Percentiles rank a stretch among this genome's conserved stretches.
phyloP scores from a whole-genome alignment of 2,329 filamentous ascomycete species.

The Aspergillus piperis region DNA sequence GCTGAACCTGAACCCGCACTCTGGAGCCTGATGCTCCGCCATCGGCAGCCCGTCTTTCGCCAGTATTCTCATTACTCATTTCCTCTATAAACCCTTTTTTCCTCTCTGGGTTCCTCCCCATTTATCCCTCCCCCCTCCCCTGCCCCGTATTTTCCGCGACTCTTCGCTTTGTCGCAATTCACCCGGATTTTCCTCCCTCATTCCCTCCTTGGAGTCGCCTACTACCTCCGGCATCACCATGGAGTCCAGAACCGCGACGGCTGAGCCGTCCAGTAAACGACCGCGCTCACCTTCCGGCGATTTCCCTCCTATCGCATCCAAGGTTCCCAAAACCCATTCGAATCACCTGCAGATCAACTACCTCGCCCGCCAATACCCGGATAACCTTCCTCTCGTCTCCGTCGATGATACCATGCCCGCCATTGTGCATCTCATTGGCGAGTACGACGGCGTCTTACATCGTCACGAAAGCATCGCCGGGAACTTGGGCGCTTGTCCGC shows the following conservation, averaged over 20 bases:
- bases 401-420: conserved; percentile 71
- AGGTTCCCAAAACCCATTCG: conserved; percentile 55
- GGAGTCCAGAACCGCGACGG: conserved; percentile 37
- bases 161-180: background rate
- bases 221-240: conserved; percentile 23
- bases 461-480: conserved; percentile 84
- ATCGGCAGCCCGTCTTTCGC: conserved; percentile 23
- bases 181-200: too few species aligned
- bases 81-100: conserved; percentile 12
- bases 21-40: conserved; percentile 26
- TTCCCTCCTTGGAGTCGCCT: conserved; percentile 1
- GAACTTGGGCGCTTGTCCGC: conserved; percentile 78
- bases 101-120: background rate
- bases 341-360: conserved; percentile 70
- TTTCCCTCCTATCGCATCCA: conserved; percentile 45
- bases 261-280: conserved; percentile 46
- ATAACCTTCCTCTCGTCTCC: conserved; percentile 63
- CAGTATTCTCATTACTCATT: conserved; percentile 23
- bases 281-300: conserved; percentile 49
- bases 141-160: background rate
- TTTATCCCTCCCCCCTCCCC: background rate
- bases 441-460: conserved; percentile 83
- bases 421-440: conserved; percentile 69
- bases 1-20: conserved; percentile 23
- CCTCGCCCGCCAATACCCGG: conserved; percentile 62